These are phyloP conservation scores for Sorghum bicolor DNA, from an alignment of 176 grass and related monocot species.

Conservation along the genomic window Sorghum_bicolor_NCBIv3 NC_012879.2:3636501-3637000, in stretches of 20 bases:
- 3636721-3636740: slow-evolving; percentile 80
- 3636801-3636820: slow-evolving; percentile 85
- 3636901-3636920: slow-evolving; percentile 63
- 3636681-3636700: not conserved
- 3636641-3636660: slow-evolving; percentile 45
- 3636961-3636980: slow-evolving; percentile 82
- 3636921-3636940: slow-evolving; percentile 74
- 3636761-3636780: slow-evolving; percentile 93
- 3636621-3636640: slow-evolving; percentile 80
- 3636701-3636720: slow-evolving; percentile 48
- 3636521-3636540: not conserved
- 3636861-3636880: slow-evolving; percentile 73
- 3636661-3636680: not conserved
- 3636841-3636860: slow-evolving; percentile 90
- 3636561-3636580: slow-evolving; percentile 73
- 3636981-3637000: slow-evolving; percentile 96
- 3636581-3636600: slow-evolving; percentile 97
- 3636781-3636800: slow-evolving; percentile 83
- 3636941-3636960: slow-evolving; percentile 69
- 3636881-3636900: slow-evolving; percentile 87
- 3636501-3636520: not conserved
- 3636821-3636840: slow-evolving; percentile 97
- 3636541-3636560: slow-evolving; percentile 40
- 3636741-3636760: slow-evolving; percentile 94
- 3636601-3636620: slow-evolving; percentile 80